Evolutionary conservation across 2,329 filamentous ascomycete genomes (phyloP).

Genomic region (Aspergillus novofumigatus): DNA sequence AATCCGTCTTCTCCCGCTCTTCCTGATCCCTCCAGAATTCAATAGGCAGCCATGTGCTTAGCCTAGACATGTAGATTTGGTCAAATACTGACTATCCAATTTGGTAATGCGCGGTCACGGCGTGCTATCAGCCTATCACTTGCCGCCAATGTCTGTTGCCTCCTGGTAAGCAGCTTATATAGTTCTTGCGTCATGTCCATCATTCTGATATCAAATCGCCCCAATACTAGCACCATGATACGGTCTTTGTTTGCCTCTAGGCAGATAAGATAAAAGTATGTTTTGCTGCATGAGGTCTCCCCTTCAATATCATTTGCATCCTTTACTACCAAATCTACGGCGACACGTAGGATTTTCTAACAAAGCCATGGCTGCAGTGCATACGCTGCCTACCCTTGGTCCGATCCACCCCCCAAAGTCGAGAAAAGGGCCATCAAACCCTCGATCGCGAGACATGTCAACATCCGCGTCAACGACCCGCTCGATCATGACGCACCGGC

Average conservation of each 20-base stretch:
- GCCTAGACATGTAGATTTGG: neutral
- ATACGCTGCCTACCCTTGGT: conserved; percentile 1
- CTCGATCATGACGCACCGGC: conserved; percentile 20
- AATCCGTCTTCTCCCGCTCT: neutral
- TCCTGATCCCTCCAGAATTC: neutral
- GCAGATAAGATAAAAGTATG: neutral
- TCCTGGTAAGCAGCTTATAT: neutral
- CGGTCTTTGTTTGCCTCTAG: neutral
- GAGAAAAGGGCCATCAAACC: conserved; percentile 12
- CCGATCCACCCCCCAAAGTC: conserved; percentile 14
- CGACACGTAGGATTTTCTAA: neutral
- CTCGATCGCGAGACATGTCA: conserved; percentile 9
- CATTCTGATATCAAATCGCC: conserved; percentile 1
- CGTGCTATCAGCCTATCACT: neutral
- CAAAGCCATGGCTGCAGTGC: neutral
- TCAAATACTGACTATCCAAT: neutral
- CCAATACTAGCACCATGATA: neutral
- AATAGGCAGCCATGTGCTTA: neutral
- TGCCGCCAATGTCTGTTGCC: neutral
- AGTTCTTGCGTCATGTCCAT: neutral
- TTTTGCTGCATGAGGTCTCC: neutral
- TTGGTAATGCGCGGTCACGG: neutral
- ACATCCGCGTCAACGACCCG: conserved; percentile 18
- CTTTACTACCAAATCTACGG: neutral
- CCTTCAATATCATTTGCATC: neutral